Percentiles rank a stretch among this genome's conserved stretches.
Conservation (phyloP, 2,329 filamentous ascomycete genomes). For the Lecanicillium sp. region DNA sequence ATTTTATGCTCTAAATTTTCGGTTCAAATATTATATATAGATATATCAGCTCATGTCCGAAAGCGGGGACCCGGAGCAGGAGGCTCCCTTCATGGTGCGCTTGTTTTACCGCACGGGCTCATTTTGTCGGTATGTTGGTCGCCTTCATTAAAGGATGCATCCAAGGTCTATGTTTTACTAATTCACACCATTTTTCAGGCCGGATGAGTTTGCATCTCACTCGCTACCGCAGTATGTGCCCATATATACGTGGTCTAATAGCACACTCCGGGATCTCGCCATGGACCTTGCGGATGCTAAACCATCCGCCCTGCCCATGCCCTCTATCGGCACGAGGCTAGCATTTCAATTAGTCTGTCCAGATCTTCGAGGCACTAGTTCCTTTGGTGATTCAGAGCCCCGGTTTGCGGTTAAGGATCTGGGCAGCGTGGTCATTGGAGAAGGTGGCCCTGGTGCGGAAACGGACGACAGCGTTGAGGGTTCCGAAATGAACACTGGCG, state of each 20-base stretch:
- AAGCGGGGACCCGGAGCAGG: conserved; percentile 53
- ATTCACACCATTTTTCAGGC: conserved; percentile 31
- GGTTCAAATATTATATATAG: no score
- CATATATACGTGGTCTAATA: conserved; percentile 81
- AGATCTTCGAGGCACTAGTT: conserved; percentile 46
- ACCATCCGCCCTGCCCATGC: conserved; percentile 62
- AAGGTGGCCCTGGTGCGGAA: conserved; percentile 38
- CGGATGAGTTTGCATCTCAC: conserved; percentile 59
- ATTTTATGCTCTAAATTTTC: neutral
- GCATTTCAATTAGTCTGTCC: conserved; percentile 81
- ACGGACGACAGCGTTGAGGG: conserved; percentile 25
- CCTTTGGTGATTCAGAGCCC: conserved; percentile 21
- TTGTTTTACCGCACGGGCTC: conserved; percentile 67
- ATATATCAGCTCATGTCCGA: conserved; percentile 27
- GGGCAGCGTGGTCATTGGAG: conserved; percentile 73
- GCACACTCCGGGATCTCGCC: conserved; percentile 73
- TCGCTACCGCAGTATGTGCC: conserved; percentile 60
- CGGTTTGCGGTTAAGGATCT: conserved; percentile 74
- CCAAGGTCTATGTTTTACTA: no score
- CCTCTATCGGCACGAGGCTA: conserved; percentile 74
- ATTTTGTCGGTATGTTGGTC: conserved; percentile 55
- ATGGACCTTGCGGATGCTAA: conserved; percentile 62
- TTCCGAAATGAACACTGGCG: conserved; percentile 44
- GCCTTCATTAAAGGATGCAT: neutral
- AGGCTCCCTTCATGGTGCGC: conserved; percentile 75